Base-by-base conservation (phyloP, 2,329 filamentous ascomycete species). In the Amesomyces nigricolor region DNA sequence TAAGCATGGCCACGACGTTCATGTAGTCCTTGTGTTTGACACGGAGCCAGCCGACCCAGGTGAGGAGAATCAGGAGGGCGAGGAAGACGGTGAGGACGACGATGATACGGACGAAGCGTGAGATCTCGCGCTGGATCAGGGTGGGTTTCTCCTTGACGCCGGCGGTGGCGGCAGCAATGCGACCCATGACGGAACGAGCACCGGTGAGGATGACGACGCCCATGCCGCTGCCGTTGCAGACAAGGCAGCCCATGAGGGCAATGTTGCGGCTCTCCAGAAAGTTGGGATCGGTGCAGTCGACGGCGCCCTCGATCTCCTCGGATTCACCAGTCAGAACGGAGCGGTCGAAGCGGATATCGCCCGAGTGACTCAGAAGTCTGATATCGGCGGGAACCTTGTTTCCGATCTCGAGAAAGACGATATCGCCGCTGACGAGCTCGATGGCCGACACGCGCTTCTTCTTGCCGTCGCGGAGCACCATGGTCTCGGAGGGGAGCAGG, bases 241-340 rank as follows among this genome's bases (percentile, higher is more conserved):
- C 78, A 30, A 77, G 78, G 43, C 75, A 77, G 59, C 76, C 51
- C 45, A 48, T 78, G 64, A 78, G 81, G 8, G 75, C 78, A 60
- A 81, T 73, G 63, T 82, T 82, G 54, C 74, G 70, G 9, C 77
- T 72, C 62, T 82, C 79, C 49, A 78, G 78, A 46, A 65, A 59
- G 75, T 74, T 47, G 73, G 69, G 46, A 54, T 57, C 71, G 39
- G 67, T 65, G n/a, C 59, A 62, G 56, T 65, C 61, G 37, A 72
- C 69, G 53, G 74, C 71, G 39, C 67, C 68, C 30, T 73, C 68
- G 9, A 73, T 63, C 30, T 78, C 78, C 4, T 80, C 68, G 9
- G 79, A 79, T 65, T 82, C 79, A 51, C 79, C 79, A 22, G 79
- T 82, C 26, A 82, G 72, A 43, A 79, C 71, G 5, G 78, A 77